Base-by-base conservation (phyloP, 208 protist species). In the Leishmania gerbilli region DNA sequence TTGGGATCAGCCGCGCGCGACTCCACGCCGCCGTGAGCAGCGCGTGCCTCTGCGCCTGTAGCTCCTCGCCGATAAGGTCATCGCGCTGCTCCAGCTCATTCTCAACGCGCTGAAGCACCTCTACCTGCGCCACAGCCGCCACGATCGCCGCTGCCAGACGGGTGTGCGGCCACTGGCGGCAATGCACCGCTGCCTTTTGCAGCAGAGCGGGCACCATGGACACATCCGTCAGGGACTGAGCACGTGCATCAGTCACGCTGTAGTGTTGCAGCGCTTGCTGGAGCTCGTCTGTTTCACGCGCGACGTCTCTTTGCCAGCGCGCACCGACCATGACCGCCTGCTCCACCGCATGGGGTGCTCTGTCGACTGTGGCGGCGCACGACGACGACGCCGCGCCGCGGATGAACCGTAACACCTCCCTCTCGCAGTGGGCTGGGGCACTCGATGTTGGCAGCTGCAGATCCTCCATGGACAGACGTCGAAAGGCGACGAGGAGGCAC, bases 351-450 rank as follows among this genome's bases (percentile, higher is more conserved):
- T 49, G 24, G 60, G 83, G 21, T 74, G 9, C 62, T 5, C 31
- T 13, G 3, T 40, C 40, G 37, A 40, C 24, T 34, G 0, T 34
- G 53, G 37, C 77, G 67, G 47, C 65, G 60, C 8, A 77, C 34
- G 24, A 64, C 49, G 13, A 80, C 31, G 27, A 65, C 76, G 55
- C 71, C 19, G 88, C 91, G 47, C 93, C 92, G 53, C 91, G 90
- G 79, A 97, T 93, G 74, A 92, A 95, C 27, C 86, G 47, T 40
- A 94, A 69, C 24, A 97, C 93, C 72, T 88, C 76, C 19, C 83
- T 75, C 84, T 94, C 90, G 1, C 93, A 85, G 42, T 91, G 84
- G 2, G 77, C 62, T 19, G 91, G 91, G 1, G 86, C 93, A 37
- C 82, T 86, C 45, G 85, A 80, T 2, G 71, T 91, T 21, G 92